phyloP scores from a whole-genome alignment of 1,284 basidiomycete species.

The Sporisorium graminicola region DNA sequence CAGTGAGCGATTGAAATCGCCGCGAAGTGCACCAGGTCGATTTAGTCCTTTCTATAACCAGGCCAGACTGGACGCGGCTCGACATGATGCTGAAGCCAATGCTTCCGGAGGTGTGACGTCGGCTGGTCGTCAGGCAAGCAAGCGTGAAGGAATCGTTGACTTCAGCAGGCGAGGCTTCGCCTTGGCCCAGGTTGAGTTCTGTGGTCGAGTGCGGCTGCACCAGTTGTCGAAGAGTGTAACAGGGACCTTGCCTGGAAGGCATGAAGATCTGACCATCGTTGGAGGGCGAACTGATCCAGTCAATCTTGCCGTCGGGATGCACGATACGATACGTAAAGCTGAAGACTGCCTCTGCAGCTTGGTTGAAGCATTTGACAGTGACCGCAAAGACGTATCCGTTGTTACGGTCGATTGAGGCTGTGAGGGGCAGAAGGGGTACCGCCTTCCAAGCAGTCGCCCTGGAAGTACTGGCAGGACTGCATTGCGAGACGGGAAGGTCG shows the following conservation, averaged over 20 bases:
- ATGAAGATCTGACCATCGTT: constrained; percentile 39
- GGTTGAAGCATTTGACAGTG: constrained; percentile 18
- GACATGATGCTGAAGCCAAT: constrained; percentile 28
- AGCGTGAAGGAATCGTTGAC: constrained; percentile 1
- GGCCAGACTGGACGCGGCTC: constrained; percentile 20
- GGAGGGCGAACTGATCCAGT: constrained; percentile 42
- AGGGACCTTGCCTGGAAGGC: background rate
- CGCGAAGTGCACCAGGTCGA: constrained; percentile 51
- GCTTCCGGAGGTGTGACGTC: background rate
- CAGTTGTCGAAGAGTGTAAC: constrained; percentile 18
- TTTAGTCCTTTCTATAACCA: constrained; percentile 49
- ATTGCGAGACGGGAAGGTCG: constrained; percentile 19
- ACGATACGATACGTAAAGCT: constrained; percentile 46
- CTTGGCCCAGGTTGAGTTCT: constrained; percentile 4
- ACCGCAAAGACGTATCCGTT: constrained; percentile 29
- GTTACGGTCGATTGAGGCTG: background rate
- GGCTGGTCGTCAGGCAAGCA: constrained; percentile 4
- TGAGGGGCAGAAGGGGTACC: constrained; percentile 13
- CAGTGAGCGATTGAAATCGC: constrained; percentile 21
- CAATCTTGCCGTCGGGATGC: constrained; percentile 42
- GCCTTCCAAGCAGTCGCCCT: constrained; percentile 27
- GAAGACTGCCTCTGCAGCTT: constrained; percentile 14
- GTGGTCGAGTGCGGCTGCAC: constrained; percentile 13
- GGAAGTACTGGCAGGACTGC: constrained; percentile 14
- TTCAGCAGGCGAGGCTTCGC: background rate